Evolutionary conservation across 1,139 yeast species (phyloP).

Genomic region (Lodderomyces jiufengensis): DNA sequence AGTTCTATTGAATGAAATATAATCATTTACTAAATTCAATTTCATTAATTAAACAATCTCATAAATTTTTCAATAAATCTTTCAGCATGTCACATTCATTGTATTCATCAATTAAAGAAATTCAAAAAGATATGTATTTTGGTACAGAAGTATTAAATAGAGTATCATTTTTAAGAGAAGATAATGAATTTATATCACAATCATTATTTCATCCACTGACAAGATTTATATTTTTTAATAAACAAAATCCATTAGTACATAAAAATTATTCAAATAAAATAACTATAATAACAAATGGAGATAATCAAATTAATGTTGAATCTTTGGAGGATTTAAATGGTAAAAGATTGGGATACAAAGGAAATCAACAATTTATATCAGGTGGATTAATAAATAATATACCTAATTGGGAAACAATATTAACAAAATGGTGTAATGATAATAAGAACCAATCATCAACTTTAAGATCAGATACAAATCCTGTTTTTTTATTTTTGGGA

Average conservation of each 20-base stretch:
- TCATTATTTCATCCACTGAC: slow-evolving; percentile 53
- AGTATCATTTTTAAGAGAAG: slow-evolving; percentile 73
- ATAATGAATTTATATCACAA: slow-evolving; percentile 52
- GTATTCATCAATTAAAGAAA: slow-evolving; percentile 16
- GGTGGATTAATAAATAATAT: slow-evolving; percentile 14
- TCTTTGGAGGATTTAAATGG: slow-evolving; percentile 9
- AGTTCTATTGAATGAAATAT: no score
- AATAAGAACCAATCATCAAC: slow-evolving; percentile 33
- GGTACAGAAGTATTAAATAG: slow-evolving; percentile 69
- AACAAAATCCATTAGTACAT: slow-evolving; percentile 36
- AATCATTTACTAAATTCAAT: no score
- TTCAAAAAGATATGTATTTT: slow-evolving; percentile 35
- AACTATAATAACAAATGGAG: slow-evolving; percentile 36
- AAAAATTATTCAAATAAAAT: slow-evolving; percentile 26
- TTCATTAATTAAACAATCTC: no score
- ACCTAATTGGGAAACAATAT: slow-evolving; percentile 22
- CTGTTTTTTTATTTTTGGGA: slow-evolving; percentile 63
- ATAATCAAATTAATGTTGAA: slow-evolving; percentile 20
- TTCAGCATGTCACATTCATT: slow-evolving; percentile 11
- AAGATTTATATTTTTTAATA: slow-evolving; percentile 50
- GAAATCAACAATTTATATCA: slow-evolving; percentile 7
- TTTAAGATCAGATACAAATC: slow-evolving; percentile 32
- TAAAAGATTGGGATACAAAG: slow-evolving; percentile 15
- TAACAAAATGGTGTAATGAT: slow-evolving; percentile 27
- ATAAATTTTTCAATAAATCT: slow-evolving; percentile 3